phyloP scores from a whole-genome alignment of 1,139 yeast genomes.

The Pichia sp. region DNA sequence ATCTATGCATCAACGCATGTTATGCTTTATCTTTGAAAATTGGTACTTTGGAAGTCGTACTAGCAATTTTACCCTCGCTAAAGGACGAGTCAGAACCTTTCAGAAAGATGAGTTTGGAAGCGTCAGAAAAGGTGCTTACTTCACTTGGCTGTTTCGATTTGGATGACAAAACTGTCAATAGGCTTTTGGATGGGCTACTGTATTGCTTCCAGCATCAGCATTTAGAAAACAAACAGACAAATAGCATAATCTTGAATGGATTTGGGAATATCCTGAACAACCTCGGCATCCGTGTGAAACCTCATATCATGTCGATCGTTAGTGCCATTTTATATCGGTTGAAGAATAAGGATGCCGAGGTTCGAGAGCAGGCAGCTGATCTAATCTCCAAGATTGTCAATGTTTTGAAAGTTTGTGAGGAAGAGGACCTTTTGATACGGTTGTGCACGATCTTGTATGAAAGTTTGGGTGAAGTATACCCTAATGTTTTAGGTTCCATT shows the following conservation, averaged over 20 bases:
- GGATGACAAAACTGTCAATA: constrained; percentile 55
- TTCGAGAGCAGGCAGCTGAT: constrained; percentile 85
- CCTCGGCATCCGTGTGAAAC: constrained; percentile 64
- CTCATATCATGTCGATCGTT: constrained; percentile 70
- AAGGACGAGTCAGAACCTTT: constrained; percentile 83
- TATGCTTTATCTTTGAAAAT: constrained; percentile 60
- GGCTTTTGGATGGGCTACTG: constrained; percentile 77
- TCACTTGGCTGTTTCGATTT: constrained; percentile 48
- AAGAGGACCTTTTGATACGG: constrained; percentile 58
- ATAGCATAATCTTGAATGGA: constrained; percentile 53
- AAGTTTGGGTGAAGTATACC: constrained; percentile 90
- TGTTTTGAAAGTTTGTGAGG: constrained; percentile 62
- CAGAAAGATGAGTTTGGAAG: constrained; percentile 73
- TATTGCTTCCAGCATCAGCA: constrained; percentile 78
- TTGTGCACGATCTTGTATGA: constrained; percentile 79
- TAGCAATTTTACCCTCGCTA: constrained; percentile 51
- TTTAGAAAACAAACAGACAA: constrained; percentile 33
- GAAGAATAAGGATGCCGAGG: constrained; percentile 66
- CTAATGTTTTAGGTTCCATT: constrained; percentile 87
- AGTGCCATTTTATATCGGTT: constrained; percentile 71
- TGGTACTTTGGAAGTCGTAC: constrained; percentile 61
- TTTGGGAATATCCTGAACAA: constrained; percentile 65
- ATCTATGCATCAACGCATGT: constrained; percentile 71
- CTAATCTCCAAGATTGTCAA: constrained; percentile 64
- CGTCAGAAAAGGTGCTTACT: constrained; percentile 49